These are phyloP conservation scores for Taphrina communis DNA, from an alignment of 1,139 yeast species.

Conservation along the genomic window DNA sequence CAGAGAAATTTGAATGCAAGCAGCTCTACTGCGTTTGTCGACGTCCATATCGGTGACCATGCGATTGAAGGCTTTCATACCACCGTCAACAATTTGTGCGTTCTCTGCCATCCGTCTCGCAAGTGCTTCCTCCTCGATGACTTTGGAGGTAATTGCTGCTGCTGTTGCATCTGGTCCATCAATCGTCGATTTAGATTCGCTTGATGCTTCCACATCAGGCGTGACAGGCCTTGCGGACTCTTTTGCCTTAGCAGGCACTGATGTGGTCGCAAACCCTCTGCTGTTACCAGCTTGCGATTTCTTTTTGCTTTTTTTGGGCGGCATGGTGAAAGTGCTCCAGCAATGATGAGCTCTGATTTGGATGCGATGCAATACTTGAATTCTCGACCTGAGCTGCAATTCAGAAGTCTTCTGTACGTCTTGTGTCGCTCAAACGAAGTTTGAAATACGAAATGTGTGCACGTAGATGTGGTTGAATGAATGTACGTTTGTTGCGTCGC, in stretches of 20 bases:
- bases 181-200: background rate
- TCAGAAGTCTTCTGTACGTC: too few species aligned
- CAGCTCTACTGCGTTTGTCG: conserved; percentile 27
- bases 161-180: background rate
- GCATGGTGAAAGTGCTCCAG: background rate
- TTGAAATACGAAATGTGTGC: background rate
- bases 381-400: too few species aligned
- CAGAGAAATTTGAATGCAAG: conserved; percentile 20
- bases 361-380: too few species aligned
- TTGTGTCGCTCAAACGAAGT: background rate
- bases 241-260: conserved; percentile 25
- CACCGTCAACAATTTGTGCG: conserved; percentile 19
- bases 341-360: too few species aligned
- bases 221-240: conserved; percentile 8
- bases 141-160: background rate
- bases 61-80: conserved; percentile 19
- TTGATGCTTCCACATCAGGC: background rate
- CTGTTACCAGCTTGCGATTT: conserved; percentile 29
- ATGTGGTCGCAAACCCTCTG: conserved; percentile 35
- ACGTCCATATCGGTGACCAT: conserved; percentile 23
- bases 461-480: background rate
- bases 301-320: conserved; percentile 25
- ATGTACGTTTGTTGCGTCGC: background rate
- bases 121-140: background rate
- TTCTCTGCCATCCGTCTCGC: background rate